Evolutionary conservation across 2,329 filamentous ascomycete species (phyloP).

Genomic region (Neofusicoccum sp.): DNA sequence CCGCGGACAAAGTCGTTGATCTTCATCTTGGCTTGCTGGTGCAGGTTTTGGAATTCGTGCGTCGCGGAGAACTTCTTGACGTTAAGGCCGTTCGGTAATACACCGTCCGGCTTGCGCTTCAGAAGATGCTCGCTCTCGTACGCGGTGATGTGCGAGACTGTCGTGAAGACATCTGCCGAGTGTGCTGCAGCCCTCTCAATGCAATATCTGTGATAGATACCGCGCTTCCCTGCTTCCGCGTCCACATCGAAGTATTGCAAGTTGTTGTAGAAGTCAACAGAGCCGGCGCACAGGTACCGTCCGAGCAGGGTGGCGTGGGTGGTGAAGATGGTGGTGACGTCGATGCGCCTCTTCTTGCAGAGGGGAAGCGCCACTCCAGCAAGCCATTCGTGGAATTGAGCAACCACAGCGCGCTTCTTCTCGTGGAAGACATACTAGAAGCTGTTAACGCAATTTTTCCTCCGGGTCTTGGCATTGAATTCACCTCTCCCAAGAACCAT

Average conservation of each 20-base stretch:
- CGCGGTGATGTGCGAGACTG: conserved; percentile 96
- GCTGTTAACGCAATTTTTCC: conserved; percentile 22
- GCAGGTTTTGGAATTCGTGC: conserved; percentile 98
- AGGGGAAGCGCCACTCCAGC: conserved; percentile 90
- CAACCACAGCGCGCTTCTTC: conserved; percentile 86
- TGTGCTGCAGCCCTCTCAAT: conserved; percentile 94
- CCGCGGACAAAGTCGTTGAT: conserved; percentile 97
- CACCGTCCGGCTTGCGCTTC: conserved; percentile 95
- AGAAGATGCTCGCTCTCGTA: conserved; percentile 97
- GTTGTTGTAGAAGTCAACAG: conserved; percentile 99
- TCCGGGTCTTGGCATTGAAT: conserved; percentile 25
- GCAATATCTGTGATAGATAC: conserved; percentile 98
- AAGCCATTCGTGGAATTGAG: conserved; percentile 98
- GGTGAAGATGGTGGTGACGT: conserved; percentile 97
- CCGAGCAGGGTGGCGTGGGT: conserved; percentile 95
- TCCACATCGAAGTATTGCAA: conserved; percentile 96
- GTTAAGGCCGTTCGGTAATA: conserved; percentile 93
- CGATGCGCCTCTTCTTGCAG: conserved; percentile 89
- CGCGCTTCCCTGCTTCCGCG: conserved; percentile 92
- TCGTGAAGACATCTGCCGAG: conserved; percentile 94
- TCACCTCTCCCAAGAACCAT: conserved; percentile 96
- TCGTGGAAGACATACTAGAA: conserved; percentile 87
- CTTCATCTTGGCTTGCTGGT: conserved; percentile 94
- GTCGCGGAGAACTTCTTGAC: conserved; percentile 98
- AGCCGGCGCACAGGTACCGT: conserved; percentile 93